Evolutionary conservation across 768 basidiomycete species (phyloP).

Genomic region (Boletus vinaceobasis): DNA sequence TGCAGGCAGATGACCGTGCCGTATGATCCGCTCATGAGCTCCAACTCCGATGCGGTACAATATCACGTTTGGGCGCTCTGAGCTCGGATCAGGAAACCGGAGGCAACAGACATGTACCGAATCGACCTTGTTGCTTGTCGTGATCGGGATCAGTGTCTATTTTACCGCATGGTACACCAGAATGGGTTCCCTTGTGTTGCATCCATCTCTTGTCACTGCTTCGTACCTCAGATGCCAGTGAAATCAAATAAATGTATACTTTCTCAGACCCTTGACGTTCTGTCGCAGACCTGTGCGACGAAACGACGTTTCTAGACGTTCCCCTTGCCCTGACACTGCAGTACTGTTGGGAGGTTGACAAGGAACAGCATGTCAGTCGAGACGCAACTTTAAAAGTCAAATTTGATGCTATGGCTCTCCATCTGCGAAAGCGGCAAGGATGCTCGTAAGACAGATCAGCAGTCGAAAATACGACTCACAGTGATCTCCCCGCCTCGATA

Average conservation of each 20-base stretch:
- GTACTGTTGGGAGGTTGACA: too few species aligned
- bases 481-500: constrained; percentile 96
- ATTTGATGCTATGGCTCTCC: constrained; percentile 86
- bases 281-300: background rate
- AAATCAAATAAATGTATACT: background rate
- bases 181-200: background rate
- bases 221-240: background rate
- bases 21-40: background rate
- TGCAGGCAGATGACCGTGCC: background rate
- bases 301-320: background rate
- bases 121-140: background rate
- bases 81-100: background rate
- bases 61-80: background rate
- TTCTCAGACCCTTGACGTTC: background rate
- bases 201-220: background rate
- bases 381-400: constrained; percentile 41
- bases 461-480: constrained; percentile 41
- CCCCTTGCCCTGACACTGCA: background rate
- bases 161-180: background rate
- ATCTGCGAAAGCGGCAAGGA: constrained; percentile 42
- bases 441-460: background rate
- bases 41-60: too few species aligned
- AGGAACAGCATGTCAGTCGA: background rate
- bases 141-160: background rate
- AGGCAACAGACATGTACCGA: too few species aligned